Conservation (phyloP, 768 basidiomycete species). For the Hygrocybe coccinea region DNA sequence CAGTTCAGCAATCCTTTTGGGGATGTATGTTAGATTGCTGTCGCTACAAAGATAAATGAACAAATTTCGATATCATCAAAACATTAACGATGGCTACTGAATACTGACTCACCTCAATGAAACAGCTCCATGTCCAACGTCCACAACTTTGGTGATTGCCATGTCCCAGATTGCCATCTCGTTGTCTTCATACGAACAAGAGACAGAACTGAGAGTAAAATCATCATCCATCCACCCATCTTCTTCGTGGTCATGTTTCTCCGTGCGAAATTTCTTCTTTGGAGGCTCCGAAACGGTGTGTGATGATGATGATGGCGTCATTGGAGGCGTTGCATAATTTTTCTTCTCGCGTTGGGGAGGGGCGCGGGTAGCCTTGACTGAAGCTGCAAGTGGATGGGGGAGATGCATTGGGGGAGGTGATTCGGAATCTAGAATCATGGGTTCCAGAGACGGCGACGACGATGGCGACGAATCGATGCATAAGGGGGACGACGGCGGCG, state of each 20-base stretch:
- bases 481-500: slow-evolving; percentile 36
- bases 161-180: slow-evolving; percentile 46
- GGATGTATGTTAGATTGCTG: slow-evolving; percentile 43
- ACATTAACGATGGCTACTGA: not conserved
- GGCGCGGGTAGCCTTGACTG: slow-evolving; percentile 42
- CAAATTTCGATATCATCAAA: not conserved
- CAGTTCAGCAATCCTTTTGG: slow-evolving; percentile 43
- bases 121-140: slow-evolving; percentile 46
- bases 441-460: slow-evolving; percentile 27
- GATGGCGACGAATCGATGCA: slow-evolving; percentile 28
- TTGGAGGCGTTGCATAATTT: not conserved
- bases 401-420: slow-evolving; percentile 12
- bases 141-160: slow-evolving; percentile 40
- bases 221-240: not conserved
- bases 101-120: slow-evolving; percentile 48
- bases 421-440: slow-evolving; percentile 11
- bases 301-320: slow-evolving; percentile 19
- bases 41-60: slow-evolving; percentile 26
- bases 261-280: slow-evolving; percentile 7
- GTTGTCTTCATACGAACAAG: slow-evolving; percentile 21
- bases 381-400: slow-evolving; percentile 55
- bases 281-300: not conserved
- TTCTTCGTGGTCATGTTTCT: not conserved
- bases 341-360: slow-evolving; percentile 44
- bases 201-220: not conserved